Evolutionary conservation across 2,329 filamentous ascomycete genomes (phyloP), one percentile per base, ranked within the genome.

Genomic region (Colletotrichum tabaci): DNA sequence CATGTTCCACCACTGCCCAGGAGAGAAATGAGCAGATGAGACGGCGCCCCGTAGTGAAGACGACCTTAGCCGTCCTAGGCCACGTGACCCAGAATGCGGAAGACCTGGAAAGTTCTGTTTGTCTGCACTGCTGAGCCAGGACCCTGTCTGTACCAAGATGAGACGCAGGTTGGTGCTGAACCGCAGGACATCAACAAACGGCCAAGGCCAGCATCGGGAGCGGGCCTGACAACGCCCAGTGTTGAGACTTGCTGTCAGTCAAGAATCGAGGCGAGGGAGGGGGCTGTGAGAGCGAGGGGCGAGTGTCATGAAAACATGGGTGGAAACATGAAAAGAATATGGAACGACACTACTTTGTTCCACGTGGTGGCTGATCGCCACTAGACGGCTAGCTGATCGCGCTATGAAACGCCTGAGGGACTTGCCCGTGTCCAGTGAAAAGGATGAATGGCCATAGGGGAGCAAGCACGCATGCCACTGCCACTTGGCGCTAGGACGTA

Each of bases 351-450:
- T 26, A 60, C 40, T 15, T 21, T 53, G 53, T 38, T 66, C 67
- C 70, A 72, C 70, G 70, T 72, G 70, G 66, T 72, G 70, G 67
- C 57, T 61, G 47, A 62, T 71, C 47, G 49, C 61, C 61, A 52
- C 61, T 71, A 71, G 56, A 49, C 49, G 42, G 47, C 60, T 66
- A 71, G 49, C 18, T 23, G 61, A 71, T 72, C 56, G 67, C 50
- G 47, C 55, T 21, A 40, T 61, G 42, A 46, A 71, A 71, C 61
- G 35, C 42, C 53, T 40, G 65, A 64, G n/a, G 30, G 40, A 38
- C 52, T 69, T 64, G 47, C 26, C 52, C 40, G 30, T 49, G 16
- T 57, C 38, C 21, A 42, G 62, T 47, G 9, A 38, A 15, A 46
- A 56, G n/a, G 30, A 49, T 15, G 3, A 49, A 47, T 50, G n/a